These are phyloP conservation scores for Tolypocladium tundrense DNA, from an alignment of 2,329 filamentous ascomycete species.

Conservation along the genomic window DNA sequence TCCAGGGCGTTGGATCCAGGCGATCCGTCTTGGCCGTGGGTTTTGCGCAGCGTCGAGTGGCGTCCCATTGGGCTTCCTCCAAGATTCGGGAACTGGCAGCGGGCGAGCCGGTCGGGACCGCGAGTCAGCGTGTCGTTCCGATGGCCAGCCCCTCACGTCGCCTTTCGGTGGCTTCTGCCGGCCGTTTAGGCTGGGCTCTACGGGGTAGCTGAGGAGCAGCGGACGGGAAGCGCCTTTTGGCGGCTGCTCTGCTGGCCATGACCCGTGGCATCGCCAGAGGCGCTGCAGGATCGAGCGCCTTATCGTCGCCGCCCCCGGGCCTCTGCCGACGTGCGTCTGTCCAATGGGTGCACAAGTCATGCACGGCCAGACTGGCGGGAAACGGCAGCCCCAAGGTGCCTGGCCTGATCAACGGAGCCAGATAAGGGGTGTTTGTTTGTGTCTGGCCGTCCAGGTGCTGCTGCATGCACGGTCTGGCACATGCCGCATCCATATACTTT, in stretches of 20 bases:
- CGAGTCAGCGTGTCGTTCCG: constrained; percentile 4
- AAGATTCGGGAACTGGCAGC: background rate
- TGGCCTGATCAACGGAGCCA: background rate
- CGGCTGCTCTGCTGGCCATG: background rate
- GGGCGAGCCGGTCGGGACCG: background rate
- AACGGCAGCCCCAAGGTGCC: background rate
- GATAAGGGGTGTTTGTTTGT: background rate
- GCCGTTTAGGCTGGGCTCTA: background rate
- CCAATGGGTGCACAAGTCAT: background rate
- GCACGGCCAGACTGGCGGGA: background rate
- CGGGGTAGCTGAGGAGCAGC: background rate
- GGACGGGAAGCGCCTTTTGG: background rate
- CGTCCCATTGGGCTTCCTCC: background rate
- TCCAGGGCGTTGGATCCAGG: background rate
- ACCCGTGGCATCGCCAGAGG: background rate
- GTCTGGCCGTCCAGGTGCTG: background rate
- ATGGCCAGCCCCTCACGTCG: background rate
- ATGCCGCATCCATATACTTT: background rate
- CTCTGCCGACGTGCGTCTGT: background rate
- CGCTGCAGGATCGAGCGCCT: background rate
- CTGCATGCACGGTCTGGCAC: background rate
- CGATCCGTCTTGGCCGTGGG: background rate
- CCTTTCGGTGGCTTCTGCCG: background rate
- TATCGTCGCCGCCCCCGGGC: background rate
- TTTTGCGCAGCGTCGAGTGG: background rate